Evolutionary conservation across 805 yeast species (phyloP).

Genomic region (Candida ovalis): DNA sequence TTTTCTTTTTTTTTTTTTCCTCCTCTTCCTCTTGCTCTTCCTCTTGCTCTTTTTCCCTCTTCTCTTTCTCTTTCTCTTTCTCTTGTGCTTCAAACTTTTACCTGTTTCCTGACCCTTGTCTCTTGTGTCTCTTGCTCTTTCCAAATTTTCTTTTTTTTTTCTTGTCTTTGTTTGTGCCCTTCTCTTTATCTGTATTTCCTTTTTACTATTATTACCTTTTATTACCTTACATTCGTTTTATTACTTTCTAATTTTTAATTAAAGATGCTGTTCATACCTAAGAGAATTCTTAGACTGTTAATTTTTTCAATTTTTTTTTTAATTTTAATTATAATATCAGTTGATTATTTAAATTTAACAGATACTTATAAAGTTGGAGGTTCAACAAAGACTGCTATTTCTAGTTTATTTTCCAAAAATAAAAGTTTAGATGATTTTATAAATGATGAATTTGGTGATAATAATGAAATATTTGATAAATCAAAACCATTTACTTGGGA

Average conservation of each 20-base stretch:
- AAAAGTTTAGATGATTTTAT: neutral
- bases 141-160: too few species aligned
- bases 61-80: too few species aligned
- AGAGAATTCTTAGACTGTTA: constrained; percentile 9
- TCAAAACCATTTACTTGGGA: constrained; percentile 11
- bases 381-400: neutral
- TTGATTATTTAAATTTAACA: neutral
- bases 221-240: neutral
- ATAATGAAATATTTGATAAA: neutral
- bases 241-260: constrained; percentile 1
- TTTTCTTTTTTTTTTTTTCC: too few species aligned
- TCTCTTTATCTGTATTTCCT: neutral
- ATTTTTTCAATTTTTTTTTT: neutral
- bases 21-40: too few species aligned
- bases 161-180: too few species aligned
- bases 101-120: too few species aligned
- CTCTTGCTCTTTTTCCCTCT: too few species aligned
- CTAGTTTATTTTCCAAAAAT: neutral
- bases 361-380: neutral
- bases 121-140: too few species aligned
- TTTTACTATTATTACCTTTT: neutral
- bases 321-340: neutral
- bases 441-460: neutral
- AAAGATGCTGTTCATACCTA: constrained; percentile 8
- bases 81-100: too few species aligned